These are phyloP conservation scores for Aspergillus sp. DNA, from an alignment of 2,329 filamentous ascomycete genomes.

Conservation along the genomic window DNA sequence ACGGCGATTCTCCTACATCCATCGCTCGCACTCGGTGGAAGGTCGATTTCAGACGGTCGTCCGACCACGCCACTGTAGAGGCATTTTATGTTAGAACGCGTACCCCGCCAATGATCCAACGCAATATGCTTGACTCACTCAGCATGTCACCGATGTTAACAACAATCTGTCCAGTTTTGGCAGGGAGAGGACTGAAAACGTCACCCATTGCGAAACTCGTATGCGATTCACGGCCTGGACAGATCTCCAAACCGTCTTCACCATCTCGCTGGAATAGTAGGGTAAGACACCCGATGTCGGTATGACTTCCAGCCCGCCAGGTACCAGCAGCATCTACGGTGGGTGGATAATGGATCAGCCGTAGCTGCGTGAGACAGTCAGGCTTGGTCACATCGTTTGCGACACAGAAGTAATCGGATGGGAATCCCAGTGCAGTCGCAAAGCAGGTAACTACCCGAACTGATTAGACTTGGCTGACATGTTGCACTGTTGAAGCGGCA, in stretches of 20 bases:
- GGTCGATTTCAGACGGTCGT: conserved; percentile 11
- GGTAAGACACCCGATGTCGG: conserved; percentile 13
- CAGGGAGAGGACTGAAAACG: conserved; percentile 16
- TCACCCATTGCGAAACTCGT: conserved; percentile 12
- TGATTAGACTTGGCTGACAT: no score
- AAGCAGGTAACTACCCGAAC: conserved; percentile 3
- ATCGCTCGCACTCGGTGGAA: conserved; percentile 12
- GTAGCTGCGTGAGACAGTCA: conserved; percentile 10
- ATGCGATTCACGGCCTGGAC: conserved; percentile 8
- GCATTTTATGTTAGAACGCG: no score
- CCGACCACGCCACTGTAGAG: conserved; percentile 11
- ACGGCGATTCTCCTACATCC: conserved; percentile 4
- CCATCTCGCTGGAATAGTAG: conserved; percentile 13
- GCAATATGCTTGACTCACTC: conserved; percentile 5
- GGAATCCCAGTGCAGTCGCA: conserved; percentile 6
- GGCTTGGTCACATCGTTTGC: conserved; percentile 7
- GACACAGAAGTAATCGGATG: conserved; percentile 1
- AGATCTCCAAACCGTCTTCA: conserved; percentile 12
- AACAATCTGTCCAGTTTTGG: conserved; percentile 18
- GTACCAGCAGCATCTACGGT: conserved; percentile 7
- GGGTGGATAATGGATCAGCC: conserved; percentile 9
- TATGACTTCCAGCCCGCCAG: conserved; percentile 12
- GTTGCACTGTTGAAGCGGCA: neutral
- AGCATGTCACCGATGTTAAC: conserved; percentile 24
- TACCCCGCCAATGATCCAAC: no score